Percentiles rank a stretch among this genome's conserved stretches.
Evolutionary conservation across 2,329 filamentous ascomycete species (phyloP).

Genomic region (Paracamarosporium sp.): DNA sequence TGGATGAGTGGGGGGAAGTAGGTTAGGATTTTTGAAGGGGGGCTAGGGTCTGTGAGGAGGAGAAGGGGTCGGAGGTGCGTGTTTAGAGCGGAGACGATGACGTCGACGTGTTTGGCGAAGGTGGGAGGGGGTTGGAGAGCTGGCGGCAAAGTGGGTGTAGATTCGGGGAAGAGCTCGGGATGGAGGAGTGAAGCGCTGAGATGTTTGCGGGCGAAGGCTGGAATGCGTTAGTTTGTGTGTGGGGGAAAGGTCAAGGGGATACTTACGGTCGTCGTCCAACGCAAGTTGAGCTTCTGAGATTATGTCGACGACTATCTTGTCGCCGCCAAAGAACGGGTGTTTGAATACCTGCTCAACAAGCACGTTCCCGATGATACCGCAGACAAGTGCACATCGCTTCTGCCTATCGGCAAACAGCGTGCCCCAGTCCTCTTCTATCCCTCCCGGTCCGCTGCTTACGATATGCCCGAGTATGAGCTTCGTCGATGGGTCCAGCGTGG

Average conservation of each 20-base stretch:
- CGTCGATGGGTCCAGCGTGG: slow-evolving; percentile 19
- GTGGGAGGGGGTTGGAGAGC: slow-evolving; percentile 20
- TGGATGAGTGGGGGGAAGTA: too few relatives aligned
- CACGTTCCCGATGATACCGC: slow-evolving; percentile 37
- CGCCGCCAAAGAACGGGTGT: slow-evolving; percentile 32
- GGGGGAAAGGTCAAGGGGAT: slow-evolving; percentile 5
- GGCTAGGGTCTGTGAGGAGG: too few relatives aligned
- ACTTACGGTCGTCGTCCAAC: slow-evolving; percentile 33
- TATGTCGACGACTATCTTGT: slow-evolving; percentile 2
- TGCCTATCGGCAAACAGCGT: slow-evolving; percentile 25
- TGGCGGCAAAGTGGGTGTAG: too few relatives aligned
- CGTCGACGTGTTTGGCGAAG: slow-evolving; percentile 31
- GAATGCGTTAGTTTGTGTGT: background rate
- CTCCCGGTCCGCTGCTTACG: slow-evolving; percentile 30
- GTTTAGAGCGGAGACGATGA: slow-evolving; percentile 22
- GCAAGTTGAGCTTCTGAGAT: slow-evolving; percentile 18
- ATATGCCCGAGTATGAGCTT: slow-evolving; percentile 32
- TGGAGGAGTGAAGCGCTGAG: background rate
- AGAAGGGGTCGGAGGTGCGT: slow-evolving; percentile 31
- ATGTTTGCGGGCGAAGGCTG: slow-evolving; percentile 4
- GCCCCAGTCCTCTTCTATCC: slow-evolving; percentile 28
- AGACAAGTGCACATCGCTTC: slow-evolving; percentile 30
- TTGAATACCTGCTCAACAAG: slow-evolving; percentile 38
- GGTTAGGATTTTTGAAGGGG: too few relatives aligned
- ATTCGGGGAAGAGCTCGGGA: background rate